phyloP scores from a whole-genome alignment of 139 green algal genomes.

The Diplosphaera chodatii region DNA sequence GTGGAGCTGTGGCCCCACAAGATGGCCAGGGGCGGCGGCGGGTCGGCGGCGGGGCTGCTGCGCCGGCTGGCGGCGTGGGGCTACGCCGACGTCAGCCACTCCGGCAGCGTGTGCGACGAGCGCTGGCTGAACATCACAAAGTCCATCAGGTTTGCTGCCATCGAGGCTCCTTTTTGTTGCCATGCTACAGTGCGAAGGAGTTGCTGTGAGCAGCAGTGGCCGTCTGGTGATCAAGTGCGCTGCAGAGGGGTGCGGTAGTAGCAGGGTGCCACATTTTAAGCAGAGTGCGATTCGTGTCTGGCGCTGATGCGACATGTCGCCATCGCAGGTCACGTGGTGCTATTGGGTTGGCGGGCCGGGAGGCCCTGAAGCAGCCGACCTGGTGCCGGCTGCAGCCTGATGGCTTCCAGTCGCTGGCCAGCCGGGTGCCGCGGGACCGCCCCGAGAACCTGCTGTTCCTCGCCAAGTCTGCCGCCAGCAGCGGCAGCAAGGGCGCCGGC shows the following conservation, averaged over 20 bases:
- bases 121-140: conserved; percentile 65
- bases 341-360: conserved; percentile 12
- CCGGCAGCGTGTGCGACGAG: conserved; percentile 66
- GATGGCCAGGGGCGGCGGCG: conserved; percentile 36
- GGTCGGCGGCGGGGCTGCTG: conserved; percentile 43
- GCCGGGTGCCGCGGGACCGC: conserved; percentile 11
- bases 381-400: conserved; percentile 69
- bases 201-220: no score
- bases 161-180: no score
- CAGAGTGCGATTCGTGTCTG: no score
- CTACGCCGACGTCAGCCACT: conserved; percentile 67
- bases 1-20: conserved; percentile 54
- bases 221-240: no score
- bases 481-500: background rate
- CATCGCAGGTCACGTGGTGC: conserved; percentile 19
- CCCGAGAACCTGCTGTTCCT: conserved; percentile 64
- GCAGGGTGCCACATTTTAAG: no score
- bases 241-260: no score
- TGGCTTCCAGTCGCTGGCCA: conserved; percentile 42
- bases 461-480: no score
- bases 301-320: no score
- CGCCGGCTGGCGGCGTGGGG: conserved; percentile 50
- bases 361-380: conserved; percentile 51
- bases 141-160: conserved; percentile 15
- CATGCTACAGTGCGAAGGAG: no score